Percentiles rank a stretch among this genome's conserved stretches.
These are phyloP conservation scores for Tieghemiomyces parasiticus DNA, from an alignment of 192 early-diverging fungal species.

Conservation along the genomic window DNA sequence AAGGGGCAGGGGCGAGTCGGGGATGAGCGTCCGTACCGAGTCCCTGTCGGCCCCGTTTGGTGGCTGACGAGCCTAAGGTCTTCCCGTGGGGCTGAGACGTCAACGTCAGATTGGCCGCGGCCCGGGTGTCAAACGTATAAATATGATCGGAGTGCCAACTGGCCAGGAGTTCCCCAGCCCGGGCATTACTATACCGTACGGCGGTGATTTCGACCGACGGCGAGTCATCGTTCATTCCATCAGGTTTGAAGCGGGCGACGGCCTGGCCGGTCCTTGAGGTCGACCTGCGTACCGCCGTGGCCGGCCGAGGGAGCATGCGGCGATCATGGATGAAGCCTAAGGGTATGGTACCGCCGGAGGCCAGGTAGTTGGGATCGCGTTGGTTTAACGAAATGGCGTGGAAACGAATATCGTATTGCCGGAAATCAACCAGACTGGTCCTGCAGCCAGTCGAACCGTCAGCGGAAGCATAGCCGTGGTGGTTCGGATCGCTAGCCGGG, in stretches of 20 bases:
- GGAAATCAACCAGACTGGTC: slow-evolving; percentile 30
- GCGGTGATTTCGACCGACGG: slow-evolving; percentile 18
- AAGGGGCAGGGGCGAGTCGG: background rate
- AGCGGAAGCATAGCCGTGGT: no score
- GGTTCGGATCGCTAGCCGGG: no score
- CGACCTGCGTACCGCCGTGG: background rate
- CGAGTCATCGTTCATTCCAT: slow-evolving; percentile 11
- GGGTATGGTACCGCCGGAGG: slow-evolving; percentile 34
- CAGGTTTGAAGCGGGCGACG: slow-evolving; percentile 6
- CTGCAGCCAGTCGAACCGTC: no score
- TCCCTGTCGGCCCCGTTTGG: no score
- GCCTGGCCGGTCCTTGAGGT: background rate
- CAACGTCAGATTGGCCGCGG: no score
- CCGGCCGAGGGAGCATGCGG: slow-evolving; percentile 17
- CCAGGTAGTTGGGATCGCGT: slow-evolving; percentile 33
- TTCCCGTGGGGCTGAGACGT: no score
- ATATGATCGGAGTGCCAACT: slow-evolving; percentile 39
- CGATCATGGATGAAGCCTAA: slow-evolving; percentile 10
- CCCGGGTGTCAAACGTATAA: slow-evolving; percentile 37
- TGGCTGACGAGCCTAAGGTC: no score
- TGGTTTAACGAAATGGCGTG: slow-evolving; percentile 33
- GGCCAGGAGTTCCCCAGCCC: slow-evolving; percentile 27
- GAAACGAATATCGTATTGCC: slow-evolving; percentile 23
- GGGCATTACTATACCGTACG: slow-evolving; percentile 22
- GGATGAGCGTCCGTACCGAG: no score